Evolutionary conservation across 1,139 yeast species (phyloP), one percentile per base, ranked within the genome.

Genomic region (Yamadazyma oceani): DNA sequence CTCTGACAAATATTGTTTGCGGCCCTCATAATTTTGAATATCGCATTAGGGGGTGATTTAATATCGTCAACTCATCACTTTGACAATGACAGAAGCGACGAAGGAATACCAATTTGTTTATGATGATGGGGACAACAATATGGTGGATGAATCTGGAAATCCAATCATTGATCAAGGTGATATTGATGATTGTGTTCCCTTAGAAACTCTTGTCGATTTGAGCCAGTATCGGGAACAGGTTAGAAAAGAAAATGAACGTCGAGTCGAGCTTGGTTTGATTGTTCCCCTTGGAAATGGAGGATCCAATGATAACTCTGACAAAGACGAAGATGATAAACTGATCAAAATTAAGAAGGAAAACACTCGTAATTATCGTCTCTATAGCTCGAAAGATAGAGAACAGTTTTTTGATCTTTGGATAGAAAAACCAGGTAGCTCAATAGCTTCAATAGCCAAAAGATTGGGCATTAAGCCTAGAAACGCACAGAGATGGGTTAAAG

Each of bases 401-500:
- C n/a, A 32, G 5, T 38, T 40, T 37, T 40, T 42, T 29, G 37
- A 25, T 25, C 22, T 32, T 10, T 43, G 46, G 43, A 37, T 31
- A 17, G 43, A 43, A 29, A 40, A 32, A 26, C 43, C 43, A 28
- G 39, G 37, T 11, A 14, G 35, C 10, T 39, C 46, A 13, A 39
- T 39, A 23, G 11, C 39, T 17, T 38, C 43, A 17, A 42, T 42
- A 7, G 43, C 43, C 13, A 37, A 31, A 16, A 13, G 14, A 25
- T 35, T 42, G 27, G 43, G 42, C 16, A 38, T 40, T 24, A 23
- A 27, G 23, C 32, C 35, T 12, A 26, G 43, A 27, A 39, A 29
- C n/a, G 41, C 43, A 13, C 46, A 41, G 26, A 41, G 40, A 25
- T 40, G 48, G 49, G 46, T 43, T n/a, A 44, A 34, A 28, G 42